A percentile compares a stretch with the other conserved stretches of the same genome.
These are phyloP conservation scores for Leucosporidium creatinivorum DNA, from an alignment of 768 basidiomycete species.

Conservation along the genomic window DNA sequence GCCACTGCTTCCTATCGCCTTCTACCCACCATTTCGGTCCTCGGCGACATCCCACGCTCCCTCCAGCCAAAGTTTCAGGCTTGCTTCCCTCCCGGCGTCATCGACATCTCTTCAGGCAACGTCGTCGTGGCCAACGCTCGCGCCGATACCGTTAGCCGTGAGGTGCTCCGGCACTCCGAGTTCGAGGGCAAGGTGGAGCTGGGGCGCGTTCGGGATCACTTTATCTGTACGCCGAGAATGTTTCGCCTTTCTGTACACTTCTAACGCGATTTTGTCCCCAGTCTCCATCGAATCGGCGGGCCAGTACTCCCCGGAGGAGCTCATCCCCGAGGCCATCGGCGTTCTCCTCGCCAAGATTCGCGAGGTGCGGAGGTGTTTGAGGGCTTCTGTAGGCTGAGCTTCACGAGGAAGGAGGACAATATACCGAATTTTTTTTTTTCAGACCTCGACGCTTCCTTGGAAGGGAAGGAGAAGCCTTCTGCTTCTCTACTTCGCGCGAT, in stretches of 20 bases:
- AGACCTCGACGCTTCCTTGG: no score
- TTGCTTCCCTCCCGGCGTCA: constrained; percentile 67
- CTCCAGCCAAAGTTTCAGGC: constrained; percentile 71
- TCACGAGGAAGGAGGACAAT: no score
- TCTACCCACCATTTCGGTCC: constrained; percentile 68
- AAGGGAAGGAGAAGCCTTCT: no score
- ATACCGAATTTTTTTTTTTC: no score
- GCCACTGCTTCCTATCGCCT: constrained; percentile 94
- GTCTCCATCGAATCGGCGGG: constrained; percentile 89
- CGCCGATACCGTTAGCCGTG: constrained; percentile 81
- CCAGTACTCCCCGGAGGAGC: constrained; percentile 71
- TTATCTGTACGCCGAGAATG: constrained; percentile 61
- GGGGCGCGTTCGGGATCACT: constrained; percentile 79
- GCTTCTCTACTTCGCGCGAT: no score
- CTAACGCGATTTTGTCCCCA: constrained; percentile 40
- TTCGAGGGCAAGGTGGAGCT: constrained; percentile 77
- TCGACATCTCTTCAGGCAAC: constrained; percentile 43
- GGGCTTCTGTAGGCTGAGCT: not conserved
- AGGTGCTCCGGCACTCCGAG: constrained; percentile 85
- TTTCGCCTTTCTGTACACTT: not conserved
- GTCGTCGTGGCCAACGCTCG: constrained; percentile 54
- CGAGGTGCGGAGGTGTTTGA: constrained; percentile 32
- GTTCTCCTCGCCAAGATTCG: constrained; percentile 74
- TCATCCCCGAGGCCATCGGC: constrained; percentile 68
- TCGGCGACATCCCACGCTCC: constrained; percentile 67